Percentiles rank a stretch among this genome's conserved stretches.
Conservation (phyloP, 768 basidiomycete genomes). For the Serendipita vermifera region DNA sequence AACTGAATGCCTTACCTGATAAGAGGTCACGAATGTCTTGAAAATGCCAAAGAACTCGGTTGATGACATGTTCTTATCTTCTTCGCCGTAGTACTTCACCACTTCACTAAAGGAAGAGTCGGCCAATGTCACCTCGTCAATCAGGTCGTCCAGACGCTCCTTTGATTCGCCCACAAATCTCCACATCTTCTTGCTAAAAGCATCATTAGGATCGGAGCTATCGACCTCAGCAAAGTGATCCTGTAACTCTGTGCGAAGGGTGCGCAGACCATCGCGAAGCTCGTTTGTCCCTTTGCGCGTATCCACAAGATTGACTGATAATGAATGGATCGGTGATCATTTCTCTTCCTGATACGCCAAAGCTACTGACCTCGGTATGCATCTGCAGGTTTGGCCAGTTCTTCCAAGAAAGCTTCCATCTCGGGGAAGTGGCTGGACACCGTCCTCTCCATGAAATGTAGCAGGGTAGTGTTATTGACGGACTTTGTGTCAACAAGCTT, state of each 20-base stretch:
- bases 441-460: constrained; percentile 88
- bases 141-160: constrained; percentile 63
- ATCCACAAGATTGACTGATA: constrained; percentile 71
- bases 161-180: constrained; percentile 67
- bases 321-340: too few species aligned
- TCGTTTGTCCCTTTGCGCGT: constrained; percentile 62
- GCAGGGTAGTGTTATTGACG: constrained; percentile 79
- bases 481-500: constrained; percentile 99
- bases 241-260: constrained; percentile 65
- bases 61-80: constrained; percentile 72
- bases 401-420: constrained; percentile 80
- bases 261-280: constrained; percentile 60
- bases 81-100: constrained; percentile 85
- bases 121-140: constrained; percentile 77
- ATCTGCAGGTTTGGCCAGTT: constrained; percentile 78
- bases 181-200: constrained; percentile 88
- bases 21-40: constrained; percentile 93
- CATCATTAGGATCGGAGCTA: constrained; percentile 38
- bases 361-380: constrained; percentile 66
- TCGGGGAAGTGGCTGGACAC: constrained; percentile 76
- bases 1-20: constrained; percentile 42
- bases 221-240: constrained; percentile 67
- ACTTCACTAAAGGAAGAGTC: constrained; percentile 75
- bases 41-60: constrained; percentile 94
- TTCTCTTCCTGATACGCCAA: too few species aligned